Evolutionary conservation across 257 asterid species (phyloP), one percentile per base, ranked within the genome.

Genomic region (Penstemon newberryi): DNA sequence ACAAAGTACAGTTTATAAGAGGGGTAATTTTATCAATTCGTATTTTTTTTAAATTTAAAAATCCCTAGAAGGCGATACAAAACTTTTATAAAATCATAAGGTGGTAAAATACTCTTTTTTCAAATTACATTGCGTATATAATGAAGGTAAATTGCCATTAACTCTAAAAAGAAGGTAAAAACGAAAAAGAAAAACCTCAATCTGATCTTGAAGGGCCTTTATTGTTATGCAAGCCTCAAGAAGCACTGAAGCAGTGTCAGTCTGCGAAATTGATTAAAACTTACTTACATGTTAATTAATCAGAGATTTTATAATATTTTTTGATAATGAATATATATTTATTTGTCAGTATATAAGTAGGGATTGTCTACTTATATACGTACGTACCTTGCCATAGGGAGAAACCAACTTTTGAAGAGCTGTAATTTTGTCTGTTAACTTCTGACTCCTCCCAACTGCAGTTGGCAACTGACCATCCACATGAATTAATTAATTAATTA

Each of bases 231-330:
- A 80, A 59, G 92, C 87, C 75, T 86, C 89, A 0, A 80, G 79
- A 70, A 86, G 87, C 53, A 86, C 92, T 4, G 92, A 86, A 59
- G 92, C 81, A 45, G 89, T 83, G 59, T 83, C 92, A 69, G 86
- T 81, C 92, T 83, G 82, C 78, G 72, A 70, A 74, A 66, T 38
- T 38, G 49, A 61, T 53, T 47, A 25, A 56, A 74, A 65, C 55
- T 56, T 2, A 45, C 8, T 8, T 18, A 12, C 19, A 4, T 5
- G 25, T 40, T 47, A 44, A 47, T 3, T 38, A 61, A 52, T 37
- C 33, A 9, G 51, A 54, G 39, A 50, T 8, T 49, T 15, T 15
- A 15, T 15, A 15, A 15, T 15, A 15, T 15, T 15, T 15, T 15
- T 15, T 15, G 18, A 15, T 15, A 15, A 15, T 15, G 18, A 15